phyloP scores from a whole-genome alignment of 139 green algal species.

The Coelastrella sp. region DNA sequence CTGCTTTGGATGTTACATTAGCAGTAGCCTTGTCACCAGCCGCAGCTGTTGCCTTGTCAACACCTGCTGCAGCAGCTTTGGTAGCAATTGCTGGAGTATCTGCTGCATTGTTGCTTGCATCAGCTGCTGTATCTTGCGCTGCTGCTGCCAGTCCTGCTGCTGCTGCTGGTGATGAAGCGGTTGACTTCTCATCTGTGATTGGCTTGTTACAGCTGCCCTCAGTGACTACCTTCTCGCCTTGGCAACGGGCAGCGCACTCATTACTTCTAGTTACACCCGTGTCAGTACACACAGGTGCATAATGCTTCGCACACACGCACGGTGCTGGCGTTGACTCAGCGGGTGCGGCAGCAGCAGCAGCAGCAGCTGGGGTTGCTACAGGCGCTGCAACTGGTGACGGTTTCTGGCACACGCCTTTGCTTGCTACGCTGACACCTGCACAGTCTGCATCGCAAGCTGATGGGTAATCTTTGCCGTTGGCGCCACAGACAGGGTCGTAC shows the following conservation, averaged over 20 bases:
- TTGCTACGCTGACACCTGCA: conserved; percentile 20
- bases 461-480: conserved; percentile 55
- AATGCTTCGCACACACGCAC: conserved; percentile 35
- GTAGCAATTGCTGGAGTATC: background rate
- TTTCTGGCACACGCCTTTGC: conserved; percentile 32
- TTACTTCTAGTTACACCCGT: conserved; percentile 59
- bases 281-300: conserved; percentile 44
- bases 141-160: background rate
- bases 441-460: conserved; percentile 53
- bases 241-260: conserved; percentile 50
- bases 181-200: background rate
- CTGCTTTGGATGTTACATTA: background rate
- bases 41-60: background rate
- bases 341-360: background rate
- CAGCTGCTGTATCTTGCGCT: background rate
- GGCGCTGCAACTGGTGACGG: background rate
- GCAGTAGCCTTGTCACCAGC: background rate
- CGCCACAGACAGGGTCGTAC: conserved; percentile 58
- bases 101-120: background rate
- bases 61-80: background rate
- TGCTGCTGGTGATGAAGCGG: conserved; percentile 8
- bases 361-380: background rate
- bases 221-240: conserved; percentile 2
- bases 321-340: background rate
- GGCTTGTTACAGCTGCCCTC: conserved; percentile 41